Conservation (phyloP, 495 filamentous ascomycete species). For the Gamarada debralockiae region DNA sequence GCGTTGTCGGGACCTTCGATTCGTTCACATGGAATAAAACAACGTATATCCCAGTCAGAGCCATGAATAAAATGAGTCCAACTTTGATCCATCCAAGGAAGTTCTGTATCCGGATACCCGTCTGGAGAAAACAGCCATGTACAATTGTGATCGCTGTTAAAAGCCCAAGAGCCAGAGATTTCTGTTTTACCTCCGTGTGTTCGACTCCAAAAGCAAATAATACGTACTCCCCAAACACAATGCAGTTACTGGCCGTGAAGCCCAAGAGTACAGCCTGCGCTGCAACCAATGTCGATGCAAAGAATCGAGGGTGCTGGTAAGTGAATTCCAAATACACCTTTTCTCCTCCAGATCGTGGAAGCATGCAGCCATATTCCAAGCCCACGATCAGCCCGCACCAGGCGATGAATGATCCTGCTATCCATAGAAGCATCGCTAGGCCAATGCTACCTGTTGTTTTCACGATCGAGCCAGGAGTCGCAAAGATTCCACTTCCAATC, state of each 20-base stretch:
- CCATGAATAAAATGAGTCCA: conserved; percentile 59
- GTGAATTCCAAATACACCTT: conserved; percentile 79
- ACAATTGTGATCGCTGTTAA: conserved; percentile 58
- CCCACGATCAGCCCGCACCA: conserved; percentile 56
- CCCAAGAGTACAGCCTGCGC: conserved; percentile 65
- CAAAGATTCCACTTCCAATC: conserved; percentile 67
- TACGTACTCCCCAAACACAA: conserved; percentile 68
- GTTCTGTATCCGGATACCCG: conserved; percentile 64
- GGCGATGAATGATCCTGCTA: conserved; percentile 56
- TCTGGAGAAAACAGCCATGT: conserved; percentile 56
- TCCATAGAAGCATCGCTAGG: conserved; percentile 57
- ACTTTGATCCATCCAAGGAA: conserved; percentile 65
- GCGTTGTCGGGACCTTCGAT: not conserved
- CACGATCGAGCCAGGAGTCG: conserved; percentile 67
- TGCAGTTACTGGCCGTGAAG: conserved; percentile 66
- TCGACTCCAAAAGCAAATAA: conserved; percentile 57
- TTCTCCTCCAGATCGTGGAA: conserved; percentile 64
- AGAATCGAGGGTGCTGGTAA: conserved; percentile 63
- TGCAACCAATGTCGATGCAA: conserved; percentile 65
- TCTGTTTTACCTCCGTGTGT: conserved; percentile 46
- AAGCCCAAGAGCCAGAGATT: conserved; percentile 57
- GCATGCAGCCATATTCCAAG: conserved; percentile 70
- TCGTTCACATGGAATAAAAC: conserved; percentile 34
- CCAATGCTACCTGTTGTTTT: conserved; percentile 65
- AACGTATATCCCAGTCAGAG: conserved; percentile 53